Percentiles rank a stretch among this genome's conserved stretches.
Conservation (phyloP, 2,329 filamentous ascomycete species). For the Blumeria hordei region DNA sequence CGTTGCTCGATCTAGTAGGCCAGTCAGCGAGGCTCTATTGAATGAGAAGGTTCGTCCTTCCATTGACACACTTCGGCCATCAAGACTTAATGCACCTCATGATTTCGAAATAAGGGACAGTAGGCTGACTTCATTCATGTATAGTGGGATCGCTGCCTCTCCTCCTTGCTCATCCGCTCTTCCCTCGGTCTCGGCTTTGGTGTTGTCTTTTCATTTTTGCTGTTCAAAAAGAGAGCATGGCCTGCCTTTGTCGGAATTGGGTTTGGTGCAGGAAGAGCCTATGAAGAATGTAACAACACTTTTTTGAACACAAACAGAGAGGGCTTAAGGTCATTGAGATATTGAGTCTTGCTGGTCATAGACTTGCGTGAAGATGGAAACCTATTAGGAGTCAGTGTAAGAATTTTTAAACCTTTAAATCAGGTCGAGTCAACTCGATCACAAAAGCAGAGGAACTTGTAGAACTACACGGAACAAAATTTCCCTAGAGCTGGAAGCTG, state of each 20-base stretch:
- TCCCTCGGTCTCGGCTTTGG: slow-evolving; percentile 89
- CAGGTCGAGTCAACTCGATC: no score
- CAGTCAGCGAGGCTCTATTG: slow-evolving; percentile 89
- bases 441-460: no score
- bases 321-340: neutral
- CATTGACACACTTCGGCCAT: neutral
- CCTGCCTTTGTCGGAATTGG: slow-evolving; percentile 86
- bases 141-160: slow-evolving; percentile 96
- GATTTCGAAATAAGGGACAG: neutral
- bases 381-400: no score
- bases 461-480: no score
- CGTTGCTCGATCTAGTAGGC: slow-evolving; percentile 45
- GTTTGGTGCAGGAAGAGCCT: slow-evolving; percentile 87
- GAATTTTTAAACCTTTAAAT: no score
- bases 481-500: no score
- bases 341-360: no score
- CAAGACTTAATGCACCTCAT: no score
- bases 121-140: neutral
- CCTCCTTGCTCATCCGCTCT: slow-evolving; percentile 90
- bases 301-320: slow-evolving; percentile 9
- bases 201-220: slow-evolving; percentile 90
- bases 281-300: slow-evolving; percentile 73
- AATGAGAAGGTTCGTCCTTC: slow-evolving; percentile 71
- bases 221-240: slow-evolving; percentile 97
- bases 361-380: no score